These are phyloP conservation scores for Nymphaea thermarum DNA, from an alignment of 164 flowering plant genomes.

Conservation along the genomic window DNA sequence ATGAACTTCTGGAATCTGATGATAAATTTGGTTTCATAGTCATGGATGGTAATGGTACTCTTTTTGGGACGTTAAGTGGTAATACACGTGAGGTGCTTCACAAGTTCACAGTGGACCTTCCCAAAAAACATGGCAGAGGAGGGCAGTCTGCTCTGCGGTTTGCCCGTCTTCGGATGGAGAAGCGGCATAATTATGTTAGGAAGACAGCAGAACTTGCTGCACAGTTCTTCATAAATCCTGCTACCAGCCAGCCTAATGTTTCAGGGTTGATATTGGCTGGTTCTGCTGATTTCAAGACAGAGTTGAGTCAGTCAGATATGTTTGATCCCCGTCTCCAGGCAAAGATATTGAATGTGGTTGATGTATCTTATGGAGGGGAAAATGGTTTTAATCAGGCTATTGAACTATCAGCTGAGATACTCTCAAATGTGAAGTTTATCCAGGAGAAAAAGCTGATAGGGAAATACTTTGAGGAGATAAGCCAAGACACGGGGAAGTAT, in stretches of 20 bases:
- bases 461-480: conserved; percentile 10
- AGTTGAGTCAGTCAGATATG: conserved; percentile 11
- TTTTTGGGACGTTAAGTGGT: conserved; percentile 9
- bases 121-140: conserved; percentile 11
- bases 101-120: conserved; percentile 9
- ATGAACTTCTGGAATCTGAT: conserved; percentile 8
- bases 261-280: conserved; percentile 9
- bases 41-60: conserved; percentile 11
- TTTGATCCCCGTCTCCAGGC: conserved; percentile 12
- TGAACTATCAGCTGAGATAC: conserved; percentile 6
- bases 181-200: conserved; percentile 10
- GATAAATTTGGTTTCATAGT: conserved; percentile 11
- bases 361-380: conserved; percentile 12
- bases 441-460: conserved; percentile 8
- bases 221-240: conserved; percentile 10
- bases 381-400: conserved; percentile 10
- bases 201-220: conserved; percentile 10
- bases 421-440: conserved; percentile 10
- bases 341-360: conserved; percentile 11
- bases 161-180: conserved; percentile 11
- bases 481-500: conserved; percentile 10
- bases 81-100: conserved; percentile 9
- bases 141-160: conserved; percentile 10
- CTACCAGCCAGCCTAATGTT: conserved; percentile 10
- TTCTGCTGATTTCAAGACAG: conserved; percentile 10